Evolutionary conservation across 306 rosid species (phyloP).

Genomic region (Castanea crenata): DNA sequence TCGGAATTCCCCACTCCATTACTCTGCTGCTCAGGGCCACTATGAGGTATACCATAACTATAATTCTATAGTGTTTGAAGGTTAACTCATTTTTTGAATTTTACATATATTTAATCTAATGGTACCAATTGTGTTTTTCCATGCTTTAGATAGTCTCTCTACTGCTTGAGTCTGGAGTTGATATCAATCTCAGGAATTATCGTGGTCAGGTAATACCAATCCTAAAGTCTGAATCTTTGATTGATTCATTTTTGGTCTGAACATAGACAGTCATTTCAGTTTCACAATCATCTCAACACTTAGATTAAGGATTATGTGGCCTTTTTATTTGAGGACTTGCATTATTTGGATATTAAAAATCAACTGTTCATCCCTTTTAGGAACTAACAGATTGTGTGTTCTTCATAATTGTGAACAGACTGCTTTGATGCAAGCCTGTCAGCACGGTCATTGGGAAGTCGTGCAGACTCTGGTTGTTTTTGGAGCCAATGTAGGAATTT

Average conservation of each 20-base stretch:
- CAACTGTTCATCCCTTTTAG: neutral
- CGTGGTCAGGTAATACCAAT: conserved; percentile 84
- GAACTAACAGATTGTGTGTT: conserved; percentile 5
- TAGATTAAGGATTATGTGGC: neutral
- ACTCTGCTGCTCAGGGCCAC: conserved; percentile 99
- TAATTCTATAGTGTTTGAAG: conserved; percentile 2
- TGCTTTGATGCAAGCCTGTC: conserved; percentile 99
- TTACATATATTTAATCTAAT: conserved; percentile 4
- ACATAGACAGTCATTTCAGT: neutral
- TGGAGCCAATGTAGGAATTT: conserved; percentile 65
- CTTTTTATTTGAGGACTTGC: neutral
- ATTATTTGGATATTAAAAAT: conserved; percentile 16
- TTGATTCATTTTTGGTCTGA: conserved; percentile 7
- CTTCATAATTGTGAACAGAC: conserved; percentile 55
- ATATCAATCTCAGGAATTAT: conserved; percentile 86
- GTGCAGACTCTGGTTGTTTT: conserved; percentile 72
- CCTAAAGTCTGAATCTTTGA: neutral
- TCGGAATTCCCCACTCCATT: conserved; percentile 95
- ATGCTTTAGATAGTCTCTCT: conserved; percentile 74
- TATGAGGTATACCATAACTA: conserved; percentile 63
- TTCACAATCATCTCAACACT: conserved; percentile 11
- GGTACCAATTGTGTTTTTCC: conserved; percentile 21
- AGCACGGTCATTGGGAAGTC: conserved; percentile 97
- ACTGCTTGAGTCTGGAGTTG: conserved; percentile 91
- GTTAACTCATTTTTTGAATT: neutral